Conservation (phyloP, 306 rosid species). For the Mucuna pruriens region DNA sequence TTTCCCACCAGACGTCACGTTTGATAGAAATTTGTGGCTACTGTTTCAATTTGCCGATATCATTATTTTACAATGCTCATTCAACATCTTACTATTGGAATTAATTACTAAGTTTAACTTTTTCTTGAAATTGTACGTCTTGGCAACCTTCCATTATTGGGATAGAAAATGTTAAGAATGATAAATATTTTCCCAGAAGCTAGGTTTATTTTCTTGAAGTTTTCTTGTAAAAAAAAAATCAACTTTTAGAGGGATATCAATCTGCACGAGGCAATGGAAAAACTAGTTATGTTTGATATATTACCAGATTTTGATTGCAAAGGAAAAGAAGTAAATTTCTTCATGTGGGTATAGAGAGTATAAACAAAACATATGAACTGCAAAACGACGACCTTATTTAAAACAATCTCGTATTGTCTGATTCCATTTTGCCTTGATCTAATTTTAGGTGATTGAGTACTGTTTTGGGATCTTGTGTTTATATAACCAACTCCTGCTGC, state of each 20-base stretch:
- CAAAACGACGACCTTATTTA: not conserved
- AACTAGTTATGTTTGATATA: not conserved
- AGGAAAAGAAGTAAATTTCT: conserved; percentile 10
- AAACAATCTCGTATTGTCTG: not conserved
- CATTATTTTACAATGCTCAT: not conserved
- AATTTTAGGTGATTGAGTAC: conserved; percentile 16
- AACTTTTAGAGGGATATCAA: not conserved
- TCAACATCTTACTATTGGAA: not conserved
- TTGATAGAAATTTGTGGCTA: conserved; percentile 2
- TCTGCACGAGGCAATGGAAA: not conserved
- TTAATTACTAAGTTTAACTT: conserved; percentile 5
- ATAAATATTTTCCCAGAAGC: not conserved
- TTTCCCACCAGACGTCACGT: not conserved
- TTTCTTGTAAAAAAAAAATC: not conserved
- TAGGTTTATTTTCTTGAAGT: not conserved
- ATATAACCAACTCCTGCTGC: not conserved
- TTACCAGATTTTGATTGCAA: conserved; percentile 22
- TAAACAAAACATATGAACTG: conserved; percentile 11
- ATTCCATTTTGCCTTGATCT: conserved; percentile 26
- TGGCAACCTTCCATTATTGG: not conserved
- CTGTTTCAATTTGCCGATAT: not conserved
- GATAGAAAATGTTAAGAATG: conserved; percentile 11
- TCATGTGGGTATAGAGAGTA: not conserved
- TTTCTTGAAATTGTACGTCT: conserved; percentile 29
- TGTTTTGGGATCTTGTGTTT: conserved; percentile 21